Evolutionary conservation across 2,329 filamentous ascomycete genomes (phyloP).

Genomic region (Bertia moriformis): DNA sequence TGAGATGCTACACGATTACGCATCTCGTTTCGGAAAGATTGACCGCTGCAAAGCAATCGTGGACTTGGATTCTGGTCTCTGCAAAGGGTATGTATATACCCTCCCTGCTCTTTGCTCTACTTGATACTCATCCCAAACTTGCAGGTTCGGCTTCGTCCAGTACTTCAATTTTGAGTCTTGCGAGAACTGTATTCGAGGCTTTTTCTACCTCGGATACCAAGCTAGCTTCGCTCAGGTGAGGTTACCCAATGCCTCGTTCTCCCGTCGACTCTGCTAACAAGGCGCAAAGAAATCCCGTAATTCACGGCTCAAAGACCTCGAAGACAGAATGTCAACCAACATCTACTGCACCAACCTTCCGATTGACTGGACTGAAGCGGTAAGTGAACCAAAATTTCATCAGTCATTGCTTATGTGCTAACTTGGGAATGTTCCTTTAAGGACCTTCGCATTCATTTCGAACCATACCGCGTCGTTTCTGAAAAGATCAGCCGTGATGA

Average conservation of each 20-base stretch:
- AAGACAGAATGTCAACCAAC: conserved; percentile 47
- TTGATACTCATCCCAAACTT: conserved; percentile 6
- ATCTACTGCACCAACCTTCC: conserved; percentile 57
- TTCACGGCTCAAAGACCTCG: conserved; percentile 51
- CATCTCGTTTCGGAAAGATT: conserved; percentile 48
- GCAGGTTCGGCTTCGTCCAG: conserved; percentile 53
- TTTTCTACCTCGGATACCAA: conserved; percentile 54
- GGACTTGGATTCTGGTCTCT: conserved; percentile 46
- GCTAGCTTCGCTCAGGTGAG: conserved; percentile 50
- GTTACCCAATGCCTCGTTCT: too few relatives aligned
- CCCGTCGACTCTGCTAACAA: too few relatives aligned
- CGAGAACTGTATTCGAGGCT: conserved; percentile 54
- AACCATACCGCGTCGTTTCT: conserved; percentile 33
- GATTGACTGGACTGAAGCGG: conserved; percentile 51
- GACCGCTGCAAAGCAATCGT: conserved; percentile 57
- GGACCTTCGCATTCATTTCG: conserved; percentile 28
- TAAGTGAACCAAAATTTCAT: conserved; percentile 18
- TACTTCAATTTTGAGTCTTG: conserved; percentile 53
- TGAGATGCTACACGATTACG: conserved; percentile 46
- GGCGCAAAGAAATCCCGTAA: conserved; percentile 49
- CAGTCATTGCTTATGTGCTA: conserved; percentile 9
- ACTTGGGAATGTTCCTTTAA: conserved; percentile 19
- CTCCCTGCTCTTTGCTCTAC: not conserved
- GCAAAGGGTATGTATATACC: conserved; percentile 42
- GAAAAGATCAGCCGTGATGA: conserved; percentile 49